Evolutionary conservation across 2,329 filamentous ascomycete genomes (phyloP).

Genomic region (Neurospora sp.): DNA sequence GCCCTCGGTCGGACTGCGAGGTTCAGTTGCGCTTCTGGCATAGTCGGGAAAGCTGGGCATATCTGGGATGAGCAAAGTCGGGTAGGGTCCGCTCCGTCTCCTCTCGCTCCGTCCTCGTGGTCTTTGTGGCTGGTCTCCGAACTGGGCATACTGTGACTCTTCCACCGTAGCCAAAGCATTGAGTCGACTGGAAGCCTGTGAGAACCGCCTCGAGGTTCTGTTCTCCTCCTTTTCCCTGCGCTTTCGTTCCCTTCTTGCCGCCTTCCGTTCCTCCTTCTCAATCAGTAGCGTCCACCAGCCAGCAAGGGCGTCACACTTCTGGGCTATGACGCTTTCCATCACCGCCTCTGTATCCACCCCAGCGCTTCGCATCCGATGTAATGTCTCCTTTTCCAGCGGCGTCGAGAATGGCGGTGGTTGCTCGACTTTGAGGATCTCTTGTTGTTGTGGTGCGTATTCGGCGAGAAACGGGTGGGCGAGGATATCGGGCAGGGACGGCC

Average conservation of each 20-base stretch:
- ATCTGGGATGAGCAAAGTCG: slow-evolving; percentile 58
- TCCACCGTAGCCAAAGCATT: slow-evolving; percentile 77
- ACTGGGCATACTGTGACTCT: slow-evolving; percentile 39
- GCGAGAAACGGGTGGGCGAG: slow-evolving; percentile 78
- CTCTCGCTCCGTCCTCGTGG: slow-evolving; percentile 70
- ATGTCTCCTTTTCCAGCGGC: slow-evolving; percentile 74
- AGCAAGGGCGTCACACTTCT: slow-evolving; percentile 79
- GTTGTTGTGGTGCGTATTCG: slow-evolving; percentile 79
- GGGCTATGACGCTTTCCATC: slow-evolving; percentile 84
- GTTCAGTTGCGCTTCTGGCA: slow-evolving; percentile 29
- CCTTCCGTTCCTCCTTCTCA: slow-evolving; percentile 89
- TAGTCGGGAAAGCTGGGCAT: slow-evolving; percentile 67
- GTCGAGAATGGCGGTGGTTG: slow-evolving; percentile 78
- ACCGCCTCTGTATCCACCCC: slow-evolving; percentile 91
- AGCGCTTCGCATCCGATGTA: slow-evolving; percentile 86
- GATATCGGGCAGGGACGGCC: slow-evolving; percentile 76
- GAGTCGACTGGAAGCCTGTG: slow-evolving; percentile 78
- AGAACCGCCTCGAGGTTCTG: slow-evolving; percentile 70
- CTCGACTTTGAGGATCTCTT: slow-evolving; percentile 76
- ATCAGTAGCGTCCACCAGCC: slow-evolving; percentile 95
- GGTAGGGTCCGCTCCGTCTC: slow-evolving; percentile 52
- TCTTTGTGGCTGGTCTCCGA: slow-evolving; percentile 42
- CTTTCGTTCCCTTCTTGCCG: slow-evolving; percentile 67
- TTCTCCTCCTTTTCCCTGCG: slow-evolving; percentile 79
- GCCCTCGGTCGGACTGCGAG: slow-evolving; percentile 29